Evolutionary conservation across 1,284 basidiomycete species (phyloP).

Genomic region (Sphaerobolus stellatus): DNA sequence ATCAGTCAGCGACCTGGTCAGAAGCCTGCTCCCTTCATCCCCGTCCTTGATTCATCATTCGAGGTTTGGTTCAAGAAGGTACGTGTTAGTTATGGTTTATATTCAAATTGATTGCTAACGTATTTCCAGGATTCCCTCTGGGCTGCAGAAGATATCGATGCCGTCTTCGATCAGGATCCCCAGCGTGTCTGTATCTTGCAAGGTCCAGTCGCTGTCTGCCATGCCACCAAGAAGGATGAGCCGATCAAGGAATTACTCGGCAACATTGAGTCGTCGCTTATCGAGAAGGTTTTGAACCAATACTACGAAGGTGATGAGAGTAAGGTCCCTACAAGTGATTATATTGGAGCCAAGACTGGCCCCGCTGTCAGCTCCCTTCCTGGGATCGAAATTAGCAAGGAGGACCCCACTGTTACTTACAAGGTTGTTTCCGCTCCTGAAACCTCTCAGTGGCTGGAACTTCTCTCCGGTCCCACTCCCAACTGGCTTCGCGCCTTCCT

Average conservation of each 20-base stretch:
- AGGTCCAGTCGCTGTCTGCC: slow-evolving; percentile 92
- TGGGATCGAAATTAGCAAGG: slow-evolving; percentile 49
- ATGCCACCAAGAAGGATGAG: slow-evolving; percentile 87
- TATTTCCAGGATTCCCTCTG: slow-evolving; percentile 85
- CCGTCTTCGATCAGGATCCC: slow-evolving; percentile 96
- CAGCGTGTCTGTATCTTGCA: slow-evolving; percentile 98
- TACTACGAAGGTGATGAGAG: slow-evolving; percentile 79
- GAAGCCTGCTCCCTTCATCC: slow-evolving; percentile 98
- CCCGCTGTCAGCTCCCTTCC: slow-evolving; percentile 35
- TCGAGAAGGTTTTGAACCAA: slow-evolving; percentile 78
- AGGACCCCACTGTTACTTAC: slow-evolving; percentile 53
- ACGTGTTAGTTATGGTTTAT: slow-evolving; percentile 19
- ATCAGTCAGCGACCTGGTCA: slow-evolving; percentile 94
- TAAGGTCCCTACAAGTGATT: slow-evolving; percentile 83
- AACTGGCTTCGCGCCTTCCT: slow-evolving; percentile 89
- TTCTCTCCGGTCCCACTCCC: slow-evolving; percentile 77
- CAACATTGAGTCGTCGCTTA: slow-evolving; percentile 78
- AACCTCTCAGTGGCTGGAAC: slow-evolving; percentile 77
- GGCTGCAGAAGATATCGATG: slow-evolving; percentile 98
- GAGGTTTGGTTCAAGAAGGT: slow-evolving; percentile 99
- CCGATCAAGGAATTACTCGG: slow-evolving; percentile 91
- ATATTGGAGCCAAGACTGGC: slow-evolving; percentile 65
- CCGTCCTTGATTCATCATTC: slow-evolving; percentile 90
- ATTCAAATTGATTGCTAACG: background rate
- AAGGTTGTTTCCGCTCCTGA: slow-evolving; percentile 61